These are phyloP conservation scores for Perilla frutescens DNA, from an alignment of 257 asterid genomes.

Conservation along the genomic window DNA sequence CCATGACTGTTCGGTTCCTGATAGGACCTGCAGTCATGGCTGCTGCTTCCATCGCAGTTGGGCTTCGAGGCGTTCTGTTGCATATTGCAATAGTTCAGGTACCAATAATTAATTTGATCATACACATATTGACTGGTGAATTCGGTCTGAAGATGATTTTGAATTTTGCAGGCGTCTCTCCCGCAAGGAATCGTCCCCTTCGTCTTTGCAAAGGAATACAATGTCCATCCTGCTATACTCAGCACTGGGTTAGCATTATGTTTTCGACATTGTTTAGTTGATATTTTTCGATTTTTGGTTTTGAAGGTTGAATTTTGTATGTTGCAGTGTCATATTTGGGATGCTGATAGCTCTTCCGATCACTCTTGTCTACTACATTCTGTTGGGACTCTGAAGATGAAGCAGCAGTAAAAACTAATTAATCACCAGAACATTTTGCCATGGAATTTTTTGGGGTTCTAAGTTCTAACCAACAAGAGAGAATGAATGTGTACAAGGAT, in stretches of 20 bases:
- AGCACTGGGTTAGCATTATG: conserved; percentile 68
- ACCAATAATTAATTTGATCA: background rate
- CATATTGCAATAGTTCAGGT: conserved; percentile 79
- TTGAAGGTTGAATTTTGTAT: background rate
- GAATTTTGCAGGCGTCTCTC: conserved; percentile 59
- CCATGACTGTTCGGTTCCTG: conserved; percentile 67
- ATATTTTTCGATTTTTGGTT: background rate
- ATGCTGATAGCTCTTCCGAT: conserved; percentile 92
- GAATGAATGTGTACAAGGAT: conserved; percentile 11
- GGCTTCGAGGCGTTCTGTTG: conserved; percentile 65
- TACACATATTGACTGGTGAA: background rate
- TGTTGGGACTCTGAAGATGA: conserved; percentile 72
- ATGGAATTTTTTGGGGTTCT: conserved; percentile 56
- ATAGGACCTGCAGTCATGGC: conserved; percentile 82
- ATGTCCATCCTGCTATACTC: conserved; percentile 71
- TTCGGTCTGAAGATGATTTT: background rate
- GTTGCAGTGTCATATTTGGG: conserved; percentile 91
- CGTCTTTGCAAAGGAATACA: conserved; percentile 75
- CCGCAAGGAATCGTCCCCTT: conserved; percentile 81
- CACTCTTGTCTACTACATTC: conserved; percentile 80
- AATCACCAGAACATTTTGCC: conserved; percentile 42
- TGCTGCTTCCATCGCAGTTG: conserved; percentile 69
- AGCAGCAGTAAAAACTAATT: conserved; percentile 22
- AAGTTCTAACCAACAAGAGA: conserved; percentile 51
- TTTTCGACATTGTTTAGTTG: no score